A percentile compares a stretch with the other conserved stretches of the same genome.
Evolutionary conservation across 2,329 filamentous ascomycete species (phyloP).

Genomic region (Moelleriella libera): DNA sequence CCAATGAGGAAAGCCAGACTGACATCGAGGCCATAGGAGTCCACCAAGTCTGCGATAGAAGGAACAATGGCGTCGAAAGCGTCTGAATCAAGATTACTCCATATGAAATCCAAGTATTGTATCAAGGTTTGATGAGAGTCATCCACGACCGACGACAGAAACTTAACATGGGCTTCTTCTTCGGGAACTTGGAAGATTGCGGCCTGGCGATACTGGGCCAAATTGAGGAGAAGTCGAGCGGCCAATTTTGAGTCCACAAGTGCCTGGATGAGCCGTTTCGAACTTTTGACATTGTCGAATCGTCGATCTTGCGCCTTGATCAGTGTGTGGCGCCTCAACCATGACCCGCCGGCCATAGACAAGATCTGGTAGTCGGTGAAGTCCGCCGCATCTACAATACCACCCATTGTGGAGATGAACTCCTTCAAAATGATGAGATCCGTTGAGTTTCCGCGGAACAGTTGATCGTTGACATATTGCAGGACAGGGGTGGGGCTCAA

Average conservation of each 20-base stretch:
- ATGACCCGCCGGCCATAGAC: conserved; percentile 75
- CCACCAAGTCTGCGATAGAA: conserved; percentile 57
- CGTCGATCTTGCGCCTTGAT: conserved; percentile 70
- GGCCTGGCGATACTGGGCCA: conserved; percentile 81
- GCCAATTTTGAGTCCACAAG: conserved; percentile 67
- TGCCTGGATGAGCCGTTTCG: conserved; percentile 65
- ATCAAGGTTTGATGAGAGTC: conserved; percentile 75
- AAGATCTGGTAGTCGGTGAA: conserved; percentile 81
- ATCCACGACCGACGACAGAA: conserved; percentile 76
- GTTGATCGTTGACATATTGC: conserved; percentile 77
- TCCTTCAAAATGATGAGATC: conserved; percentile 88
- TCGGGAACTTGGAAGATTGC: conserved; percentile 65
- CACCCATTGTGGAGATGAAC: conserved; percentile 83
- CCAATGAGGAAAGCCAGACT: conserved; percentile 76
- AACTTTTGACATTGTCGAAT: conserved; percentile 59
- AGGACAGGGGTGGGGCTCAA: conserved; percentile 77
- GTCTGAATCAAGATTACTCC: conserved; percentile 59
- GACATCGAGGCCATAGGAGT: conserved; percentile 65
- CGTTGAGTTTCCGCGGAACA: conserved; percentile 70
- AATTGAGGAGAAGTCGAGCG: conserved; percentile 71
- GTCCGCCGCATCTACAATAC: conserved; percentile 73
- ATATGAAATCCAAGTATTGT: conserved; percentile 82
- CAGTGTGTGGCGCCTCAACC: conserved; percentile 67
- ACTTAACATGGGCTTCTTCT: conserved; percentile 69
- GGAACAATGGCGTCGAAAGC: conserved; percentile 73